Conservation (phyloP, 345 rosid species). For the Hibiscus mutabilis region DNA sequence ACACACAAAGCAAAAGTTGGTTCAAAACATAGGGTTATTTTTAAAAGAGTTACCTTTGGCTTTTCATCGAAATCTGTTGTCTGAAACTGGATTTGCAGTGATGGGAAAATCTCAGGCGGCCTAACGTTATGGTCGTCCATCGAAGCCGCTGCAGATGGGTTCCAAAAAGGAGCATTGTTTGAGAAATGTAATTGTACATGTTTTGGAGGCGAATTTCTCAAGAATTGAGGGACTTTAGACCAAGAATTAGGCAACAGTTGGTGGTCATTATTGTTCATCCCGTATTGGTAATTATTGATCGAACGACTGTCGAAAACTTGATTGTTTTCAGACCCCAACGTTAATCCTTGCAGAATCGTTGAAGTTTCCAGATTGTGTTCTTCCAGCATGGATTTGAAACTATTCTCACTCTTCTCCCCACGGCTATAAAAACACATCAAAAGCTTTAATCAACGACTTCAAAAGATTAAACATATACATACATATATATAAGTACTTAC, state of each 20-base stretch:
- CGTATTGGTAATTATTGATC: slow-evolving; percentile 19
- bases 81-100: slow-evolving; percentile 47
- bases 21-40: not conserved
- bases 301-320: slow-evolving; percentile 22
- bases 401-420: slow-evolving; percentile 51
- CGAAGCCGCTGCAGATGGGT: slow-evolving; percentile 36
- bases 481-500: slow-evolving; percentile 31
- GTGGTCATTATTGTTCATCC: slow-evolving; percentile 18
- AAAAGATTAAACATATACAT: not conserved
- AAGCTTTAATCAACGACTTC: not conserved
- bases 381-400: slow-evolving; percentile 63
- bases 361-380: slow-evolving; percentile 46
- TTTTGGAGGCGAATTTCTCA: slow-evolving; percentile 60
- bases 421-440: slow-evolving; percentile 22
- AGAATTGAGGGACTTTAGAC: slow-evolving; percentile 58
- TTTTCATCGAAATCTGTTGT: slow-evolving; percentile 39
- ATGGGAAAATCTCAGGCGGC: slow-evolving; percentile 51
- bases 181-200: slow-evolving; percentile 71
- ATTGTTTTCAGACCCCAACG: slow-evolving; percentile 35
- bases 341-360: slow-evolving; percentile 43
- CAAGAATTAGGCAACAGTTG: slow-evolving; percentile 39
- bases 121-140: slow-evolving; percentile 41
- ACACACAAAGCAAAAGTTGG: not conserved
- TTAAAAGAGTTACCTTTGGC: slow-evolving; percentile 25
- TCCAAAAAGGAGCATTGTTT: slow-evolving; percentile 90